phyloP scores from a whole-genome alignment of 768 basidiomycete species.

The Kwoniella europaea region DNA sequence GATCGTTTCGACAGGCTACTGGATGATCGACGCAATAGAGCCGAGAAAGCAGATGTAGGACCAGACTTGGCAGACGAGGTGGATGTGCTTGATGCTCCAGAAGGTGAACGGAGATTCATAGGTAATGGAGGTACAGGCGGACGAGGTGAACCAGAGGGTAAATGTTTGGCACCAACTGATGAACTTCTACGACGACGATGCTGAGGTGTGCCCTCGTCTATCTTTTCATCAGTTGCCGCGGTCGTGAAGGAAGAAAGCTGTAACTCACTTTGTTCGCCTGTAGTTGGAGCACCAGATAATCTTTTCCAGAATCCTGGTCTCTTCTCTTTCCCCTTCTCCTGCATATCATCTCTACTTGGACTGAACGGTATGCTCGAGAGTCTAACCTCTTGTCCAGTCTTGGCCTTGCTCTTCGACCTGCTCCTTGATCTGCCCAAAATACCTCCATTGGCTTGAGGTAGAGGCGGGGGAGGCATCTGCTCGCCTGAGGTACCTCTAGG shows the following conservation, averaged over 20 bases:
- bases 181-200: conserved; percentile 40
- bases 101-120: conserved; percentile 41
- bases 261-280: conserved; percentile 22
- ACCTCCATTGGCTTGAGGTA: conserved; percentile 22
- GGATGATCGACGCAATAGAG: conserved; percentile 36
- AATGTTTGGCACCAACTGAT: conserved; percentile 27
- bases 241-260: not conserved
- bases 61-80: conserved; percentile 27
- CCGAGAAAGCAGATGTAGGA: conserved; percentile 26
- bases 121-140: conserved; percentile 46
- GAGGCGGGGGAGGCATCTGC: conserved; percentile 49
- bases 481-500: conserved; percentile 44
- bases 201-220: conserved; percentile 12
- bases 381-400: conserved; percentile 19
- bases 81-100: conserved; percentile 31
- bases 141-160: conserved; percentile 13
- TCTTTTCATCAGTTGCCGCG: not conserved
- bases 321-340: conserved; percentile 21
- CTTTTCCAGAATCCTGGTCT: conserved; percentile 46
- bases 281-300: conserved; percentile 35
- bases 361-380: conserved; percentile 39
- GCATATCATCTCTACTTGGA: conserved; percentile 34
- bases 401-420: conserved; percentile 21
- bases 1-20: conserved; percentile 35
- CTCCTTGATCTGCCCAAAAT: conserved; percentile 25